Conservation (phyloP, 2,329 filamentous ascomycete genomes). For the Emmonsia crescens region DNA sequence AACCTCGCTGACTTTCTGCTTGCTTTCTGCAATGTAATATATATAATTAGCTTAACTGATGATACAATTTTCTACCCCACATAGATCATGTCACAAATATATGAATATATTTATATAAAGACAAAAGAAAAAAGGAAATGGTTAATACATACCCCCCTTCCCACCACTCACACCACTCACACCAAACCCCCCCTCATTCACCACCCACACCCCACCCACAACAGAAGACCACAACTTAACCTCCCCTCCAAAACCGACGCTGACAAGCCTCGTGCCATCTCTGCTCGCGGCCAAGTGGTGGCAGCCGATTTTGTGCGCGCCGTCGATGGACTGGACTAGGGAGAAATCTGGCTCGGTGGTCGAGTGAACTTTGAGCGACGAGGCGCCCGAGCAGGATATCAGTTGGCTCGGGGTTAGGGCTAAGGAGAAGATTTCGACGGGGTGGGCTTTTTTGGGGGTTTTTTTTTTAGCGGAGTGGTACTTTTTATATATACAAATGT, state of each 20-base stretch:
- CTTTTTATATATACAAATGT: slow-evolving; percentile 17
- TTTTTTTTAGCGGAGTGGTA: slow-evolving; percentile 18
- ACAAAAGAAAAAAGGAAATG: not conserved
- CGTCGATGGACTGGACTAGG: slow-evolving; percentile 65
- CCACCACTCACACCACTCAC: slow-evolving; percentile 20
- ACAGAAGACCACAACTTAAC: slow-evolving; percentile 68
- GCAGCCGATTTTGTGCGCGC: slow-evolving; percentile 77
- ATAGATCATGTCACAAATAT: not conserved
- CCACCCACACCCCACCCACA: slow-evolving; percentile 45
- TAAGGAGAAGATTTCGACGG: slow-evolving; percentile 73
- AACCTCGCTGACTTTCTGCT: slow-evolving; percentile 53
- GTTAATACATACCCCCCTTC: not conserved
- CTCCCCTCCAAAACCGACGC: slow-evolving; percentile 80
- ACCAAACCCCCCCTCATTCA: slow-evolving; percentile 38
- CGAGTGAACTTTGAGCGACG: slow-evolving; percentile 68
- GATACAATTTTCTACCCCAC: not conserved
- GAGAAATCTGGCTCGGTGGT: slow-evolving; percentile 62
- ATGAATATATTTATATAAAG: not conserved
- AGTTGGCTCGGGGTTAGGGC: slow-evolving; percentile 63
- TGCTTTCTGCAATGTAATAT: slow-evolving; percentile 30
- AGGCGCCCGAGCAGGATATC: slow-evolving; percentile 75
- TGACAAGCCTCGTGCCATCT: slow-evolving; percentile 63
- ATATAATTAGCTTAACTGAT: not conserved
- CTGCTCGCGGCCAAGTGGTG: slow-evolving; percentile 71
- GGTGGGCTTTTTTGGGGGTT: slow-evolving; percentile 51